Base-by-base conservation (phyloP, 148 eudicot genomes). In the Beta vulgaris region DNA sequence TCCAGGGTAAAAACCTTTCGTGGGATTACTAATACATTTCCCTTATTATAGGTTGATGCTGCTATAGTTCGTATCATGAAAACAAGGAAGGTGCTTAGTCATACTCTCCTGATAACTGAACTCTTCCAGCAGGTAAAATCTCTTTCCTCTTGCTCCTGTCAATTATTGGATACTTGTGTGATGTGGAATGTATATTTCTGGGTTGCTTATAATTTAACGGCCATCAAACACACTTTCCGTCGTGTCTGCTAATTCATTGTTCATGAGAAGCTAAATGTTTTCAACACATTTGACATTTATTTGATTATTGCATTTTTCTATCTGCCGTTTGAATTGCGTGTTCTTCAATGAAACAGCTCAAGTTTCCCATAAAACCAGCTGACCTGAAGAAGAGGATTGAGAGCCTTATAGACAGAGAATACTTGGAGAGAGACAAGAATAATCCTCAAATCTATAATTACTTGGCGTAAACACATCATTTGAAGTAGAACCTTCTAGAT, bases 51-150 rank as follows among this genome's bases (percentile, higher is more conserved):
- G 98, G 87, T 94, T 79, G 98, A 94, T 82, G 98, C 98, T 82
- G 98, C 98, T 78, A 95, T 95, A 73, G 98, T 95, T 79, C 91
- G 98, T 77, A 90, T 95, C 58, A 95, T 95, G 98, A 95, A 95
- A 92, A 95, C 98, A 0, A 87, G 98, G 73, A 95, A 95, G 79
- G 88, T 95, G 76, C 91, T 92, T 42, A 95, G 98, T 76, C 98
- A 95, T 80, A 95, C 98, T 0, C 93, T 95, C 37, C 73, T 95
- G 74, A 95, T 95, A 70, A 95, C 98, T 18, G 98, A 95, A 81
- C 93, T 95, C 78, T 95, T 91, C 80, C 98, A 92, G 85, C 98
- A 95, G 98, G 98, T 94, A 73, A 59, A 18, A 0, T 43, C 11
- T 34, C 31, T 34, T 55, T 29, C 49, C 10, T 57, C 19, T 39